Conservation (phyloP, 1,284 basidiomycete species). For the Microbotryomycetes sp. region DNA sequence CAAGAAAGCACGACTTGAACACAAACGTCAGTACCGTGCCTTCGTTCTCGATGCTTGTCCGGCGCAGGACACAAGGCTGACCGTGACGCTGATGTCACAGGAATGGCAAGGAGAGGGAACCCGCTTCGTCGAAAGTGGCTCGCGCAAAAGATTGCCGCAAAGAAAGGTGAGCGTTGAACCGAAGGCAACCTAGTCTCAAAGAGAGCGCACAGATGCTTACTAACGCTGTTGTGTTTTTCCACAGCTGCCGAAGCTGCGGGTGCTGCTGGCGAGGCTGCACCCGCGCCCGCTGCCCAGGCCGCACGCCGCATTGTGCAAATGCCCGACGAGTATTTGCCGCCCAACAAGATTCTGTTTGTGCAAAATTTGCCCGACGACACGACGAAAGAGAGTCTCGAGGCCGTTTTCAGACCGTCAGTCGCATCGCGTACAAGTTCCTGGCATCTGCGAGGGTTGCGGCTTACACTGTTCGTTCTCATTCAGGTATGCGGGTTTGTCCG, state of each 20-base stretch:
- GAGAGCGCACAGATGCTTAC: neutral
- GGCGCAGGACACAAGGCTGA: neutral
- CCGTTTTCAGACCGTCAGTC: slow-evolving; percentile 75
- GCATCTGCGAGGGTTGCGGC: too few species aligned
- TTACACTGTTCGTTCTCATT: too few species aligned
- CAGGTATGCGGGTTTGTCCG: slow-evolving; percentile 83
- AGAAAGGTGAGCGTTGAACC: slow-evolving; percentile 23
- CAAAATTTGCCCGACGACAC: slow-evolving; percentile 86
- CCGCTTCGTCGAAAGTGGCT: slow-evolving; percentile 75
- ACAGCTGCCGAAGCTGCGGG: slow-evolving; percentile 59
- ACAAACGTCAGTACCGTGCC: slow-evolving; percentile 61
- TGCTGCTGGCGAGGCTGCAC: slow-evolving; percentile 2
- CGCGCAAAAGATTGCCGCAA: slow-evolving; percentile 64
- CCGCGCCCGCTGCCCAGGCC: slow-evolving; percentile 9
- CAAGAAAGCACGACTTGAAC: slow-evolving; percentile 61
- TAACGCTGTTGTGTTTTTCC: neutral
- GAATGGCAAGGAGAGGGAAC: slow-evolving; percentile 71
- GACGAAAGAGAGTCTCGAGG: slow-evolving; percentile 79
- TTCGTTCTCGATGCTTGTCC: neutral
- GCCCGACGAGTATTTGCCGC: slow-evolving; percentile 98
- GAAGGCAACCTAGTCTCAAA: neutral
- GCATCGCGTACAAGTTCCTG: neutral
- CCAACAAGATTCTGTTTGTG: slow-evolving; percentile 97
- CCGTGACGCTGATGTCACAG: slow-evolving; percentile 45
- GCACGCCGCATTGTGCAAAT: slow-evolving; percentile 62